phyloP scores from a whole-genome alignment of 169 alveolate species.

The Miamiensis avidus region DNA sequence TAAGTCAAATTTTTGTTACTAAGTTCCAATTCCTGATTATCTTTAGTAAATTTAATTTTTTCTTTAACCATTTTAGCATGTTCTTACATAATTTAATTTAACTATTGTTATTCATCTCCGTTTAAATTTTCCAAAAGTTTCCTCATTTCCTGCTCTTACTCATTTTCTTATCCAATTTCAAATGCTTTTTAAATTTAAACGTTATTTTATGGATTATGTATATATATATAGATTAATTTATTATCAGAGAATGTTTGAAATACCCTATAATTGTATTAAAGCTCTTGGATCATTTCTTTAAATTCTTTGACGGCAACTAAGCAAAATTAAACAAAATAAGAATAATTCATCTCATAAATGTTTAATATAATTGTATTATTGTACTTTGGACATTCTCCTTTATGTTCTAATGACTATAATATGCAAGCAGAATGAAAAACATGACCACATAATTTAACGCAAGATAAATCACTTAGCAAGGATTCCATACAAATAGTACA shows the following conservation, averaged over 20 bases:
- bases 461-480: neutral
- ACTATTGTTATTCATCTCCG: neutral
- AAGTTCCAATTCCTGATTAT: neutral
- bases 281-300: neutral
- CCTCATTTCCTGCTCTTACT: neutral
- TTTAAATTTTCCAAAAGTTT: too few species aligned
- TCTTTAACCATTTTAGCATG: neutral
- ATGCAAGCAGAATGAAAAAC: neutral
- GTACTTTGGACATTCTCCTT: neutral
- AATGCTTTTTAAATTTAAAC: neutral
- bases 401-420: neutral
- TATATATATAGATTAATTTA: too few species aligned
- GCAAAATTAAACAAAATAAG: too few species aligned
- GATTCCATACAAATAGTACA: neutral
- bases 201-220: neutral
- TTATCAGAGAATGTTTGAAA: too few species aligned
- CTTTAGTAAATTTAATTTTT: neutral
- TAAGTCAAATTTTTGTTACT: too few species aligned
- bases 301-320: neutral
- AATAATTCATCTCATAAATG: too few species aligned
- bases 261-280: neutral
- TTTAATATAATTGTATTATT: too few species aligned
- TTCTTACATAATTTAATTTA: neutral
- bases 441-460: neutral
- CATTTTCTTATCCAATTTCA: neutral